Conservation (phyloP, 768 basidiomycete species). For the Leccinellum luteum region DNA sequence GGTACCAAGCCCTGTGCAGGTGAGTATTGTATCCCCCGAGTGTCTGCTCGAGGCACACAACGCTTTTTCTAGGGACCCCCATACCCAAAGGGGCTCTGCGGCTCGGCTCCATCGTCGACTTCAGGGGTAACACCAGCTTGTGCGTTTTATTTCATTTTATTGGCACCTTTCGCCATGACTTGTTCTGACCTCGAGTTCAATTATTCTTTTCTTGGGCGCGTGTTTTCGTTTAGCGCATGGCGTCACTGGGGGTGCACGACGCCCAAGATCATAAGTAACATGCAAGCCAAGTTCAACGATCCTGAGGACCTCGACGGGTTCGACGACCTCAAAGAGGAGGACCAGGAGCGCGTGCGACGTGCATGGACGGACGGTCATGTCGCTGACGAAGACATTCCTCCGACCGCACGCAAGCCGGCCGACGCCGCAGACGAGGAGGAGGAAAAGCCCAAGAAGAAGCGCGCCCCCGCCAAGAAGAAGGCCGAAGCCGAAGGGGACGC, state of each 20-base stretch:
- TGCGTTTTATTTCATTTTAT: conserved; percentile 29
- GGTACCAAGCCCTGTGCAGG: conserved; percentile 78
- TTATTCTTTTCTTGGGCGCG: background rate
- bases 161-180: background rate
- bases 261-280: conserved; percentile 61
- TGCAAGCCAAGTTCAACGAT: conserved; percentile 58
- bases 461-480: conserved; percentile 37
- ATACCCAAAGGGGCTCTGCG: conserved; percentile 74
- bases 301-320: conserved; percentile 81
- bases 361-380: conserved; percentile 81
- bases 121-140: conserved; percentile 69
- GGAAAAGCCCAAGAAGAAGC: conserved; percentile 55
- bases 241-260: conserved; percentile 92
- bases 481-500: conserved; percentile 33
- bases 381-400: conserved; percentile 81
- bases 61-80: conserved; percentile 49
- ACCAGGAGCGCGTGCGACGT: conserved; percentile 65
- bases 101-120: conserved; percentile 71
- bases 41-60: conserved; percentile 7
- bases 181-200: background rate
- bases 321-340: conserved; percentile 65
- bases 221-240: conserved; percentile 53
- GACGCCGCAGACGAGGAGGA: conserved; percentile 48
- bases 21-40: conserved; percentile 28
- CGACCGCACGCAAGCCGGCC: conserved; percentile 59